These are phyloP conservation scores for Coprinopsis cinerea DNA, from an alignment of 768 basidiomycete species.

Conservation along the genomic window DNA sequence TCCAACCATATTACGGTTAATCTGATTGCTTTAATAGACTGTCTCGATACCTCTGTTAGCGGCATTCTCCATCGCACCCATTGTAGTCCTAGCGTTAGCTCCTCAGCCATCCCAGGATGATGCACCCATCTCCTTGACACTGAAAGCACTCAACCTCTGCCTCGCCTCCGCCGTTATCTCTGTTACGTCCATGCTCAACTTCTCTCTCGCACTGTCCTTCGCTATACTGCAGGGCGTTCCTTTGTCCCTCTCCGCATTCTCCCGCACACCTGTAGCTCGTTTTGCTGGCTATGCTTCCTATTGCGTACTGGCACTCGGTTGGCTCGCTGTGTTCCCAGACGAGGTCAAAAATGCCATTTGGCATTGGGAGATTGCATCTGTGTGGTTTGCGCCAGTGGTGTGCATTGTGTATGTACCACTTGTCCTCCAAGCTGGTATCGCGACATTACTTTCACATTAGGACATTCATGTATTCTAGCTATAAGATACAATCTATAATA, in stretches of 20 bases:
- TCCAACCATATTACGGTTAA: not conserved
- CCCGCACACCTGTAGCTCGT: constrained; percentile 18
- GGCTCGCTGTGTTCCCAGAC: constrained; percentile 43
- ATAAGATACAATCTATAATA: constrained; percentile 7
- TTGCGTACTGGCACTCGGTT: constrained; percentile 46
- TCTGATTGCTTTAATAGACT: constrained; percentile 4
- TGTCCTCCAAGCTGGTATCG: constrained; percentile 62
- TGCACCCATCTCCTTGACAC: constrained; percentile 39
- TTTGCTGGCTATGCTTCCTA: constrained; percentile 33
- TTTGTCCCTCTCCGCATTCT: constrained; percentile 40
- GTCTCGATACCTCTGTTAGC: constrained; percentile 5
- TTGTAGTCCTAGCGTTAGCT: constrained; percentile 25
- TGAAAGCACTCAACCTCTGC: constrained; percentile 76
- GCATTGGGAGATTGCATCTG: constrained; percentile 75
- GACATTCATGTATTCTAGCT: not conserved
- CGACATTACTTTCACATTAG: constrained; percentile 34
- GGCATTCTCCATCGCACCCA: constrained; percentile 25
- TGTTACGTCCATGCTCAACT: constrained; percentile 84
- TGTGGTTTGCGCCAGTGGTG: constrained; percentile 80
- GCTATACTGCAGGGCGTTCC: constrained; percentile 62
- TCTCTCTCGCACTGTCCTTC: constrained; percentile 76
- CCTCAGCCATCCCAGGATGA: constrained; percentile 18
- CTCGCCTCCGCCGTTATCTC: constrained; percentile 82
- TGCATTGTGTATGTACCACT: constrained; percentile 77
- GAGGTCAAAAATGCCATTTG: constrained; percentile 50